These are phyloP conservation scores for Solanum ahanhuiri DNA, from an alignment of 257 asterid species.

Conservation along the genomic window DNA sequence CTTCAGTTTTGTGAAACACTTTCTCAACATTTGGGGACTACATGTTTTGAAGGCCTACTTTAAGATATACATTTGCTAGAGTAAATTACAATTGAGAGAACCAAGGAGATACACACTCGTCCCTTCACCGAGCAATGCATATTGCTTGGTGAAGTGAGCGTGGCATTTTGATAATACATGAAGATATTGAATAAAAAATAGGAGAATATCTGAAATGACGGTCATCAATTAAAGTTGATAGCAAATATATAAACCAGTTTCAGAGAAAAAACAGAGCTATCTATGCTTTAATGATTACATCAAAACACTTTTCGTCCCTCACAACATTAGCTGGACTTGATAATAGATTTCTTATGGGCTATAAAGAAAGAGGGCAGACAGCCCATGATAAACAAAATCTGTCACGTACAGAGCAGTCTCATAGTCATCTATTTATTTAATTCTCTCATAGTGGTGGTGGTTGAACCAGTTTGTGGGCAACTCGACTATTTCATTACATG, in stretches of 20 bases:
- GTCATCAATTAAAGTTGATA: background rate
- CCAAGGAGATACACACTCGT: background rate
- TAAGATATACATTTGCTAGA: background rate
- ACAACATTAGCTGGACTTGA: background rate
- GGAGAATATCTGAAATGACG: background rate
- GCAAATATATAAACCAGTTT: background rate
- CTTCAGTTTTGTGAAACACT: background rate
- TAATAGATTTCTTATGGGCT: background rate
- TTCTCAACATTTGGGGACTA: background rate
- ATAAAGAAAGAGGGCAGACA: background rate
- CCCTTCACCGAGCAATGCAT: background rate
- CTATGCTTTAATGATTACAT: background rate
- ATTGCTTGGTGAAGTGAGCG: background rate
- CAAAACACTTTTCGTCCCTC: background rate
- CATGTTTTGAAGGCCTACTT: background rate
- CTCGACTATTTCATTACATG: background rate
- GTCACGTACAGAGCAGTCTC: background rate
- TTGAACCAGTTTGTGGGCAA: background rate
- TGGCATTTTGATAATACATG: background rate
- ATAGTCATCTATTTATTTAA: background rate
- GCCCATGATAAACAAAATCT: background rate
- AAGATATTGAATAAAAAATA: background rate
- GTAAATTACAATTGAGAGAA: background rate
- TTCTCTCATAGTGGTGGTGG: background rate
- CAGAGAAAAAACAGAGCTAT: background rate